Evolutionary conservation across 768 basidiomycete species (phyloP).

Genomic region (Leccinum rimulosum): DNA sequence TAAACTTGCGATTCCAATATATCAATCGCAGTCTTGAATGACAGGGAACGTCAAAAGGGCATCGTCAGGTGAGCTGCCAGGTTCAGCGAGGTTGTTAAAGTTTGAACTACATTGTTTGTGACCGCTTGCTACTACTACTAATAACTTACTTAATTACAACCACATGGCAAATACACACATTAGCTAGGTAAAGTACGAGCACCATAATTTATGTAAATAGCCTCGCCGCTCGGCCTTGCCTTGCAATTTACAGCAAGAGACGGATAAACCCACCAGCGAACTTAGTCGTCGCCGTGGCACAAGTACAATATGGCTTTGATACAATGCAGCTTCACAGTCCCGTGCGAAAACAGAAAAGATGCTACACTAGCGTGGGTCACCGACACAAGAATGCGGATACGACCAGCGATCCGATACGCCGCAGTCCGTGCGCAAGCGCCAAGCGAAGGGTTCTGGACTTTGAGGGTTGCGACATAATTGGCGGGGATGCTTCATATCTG

Average conservation of each 20-base stretch:
- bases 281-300: slow-evolving; percentile 7
- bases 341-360: slow-evolving; percentile 13
- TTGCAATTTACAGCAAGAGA: slow-evolving; percentile 13
- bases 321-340: slow-evolving; percentile 28
- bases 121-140: slow-evolving; percentile 26
- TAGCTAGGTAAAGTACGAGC: slow-evolving; percentile 10
- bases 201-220: slow-evolving; percentile 33
- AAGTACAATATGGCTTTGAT: slow-evolving; percentile 23
- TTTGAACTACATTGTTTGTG: slow-evolving; percentile 27
- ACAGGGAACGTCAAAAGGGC: slow-evolving; percentile 24
- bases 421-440: slow-evolving; percentile 25
- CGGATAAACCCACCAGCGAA: slow-evolving; percentile 1
- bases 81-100: slow-evolving; percentile 21
- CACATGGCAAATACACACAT: slow-evolving; percentile 19
- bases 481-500: slow-evolving; percentile 20
- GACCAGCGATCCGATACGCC: slow-evolving; percentile 29
- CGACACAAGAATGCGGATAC: slow-evolving; percentile 31
- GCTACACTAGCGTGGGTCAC: slow-evolving; percentile 18
- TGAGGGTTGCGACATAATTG: slow-evolving; percentile 20
- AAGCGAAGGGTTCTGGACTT: slow-evolving; percentile 25
- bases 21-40: slow-evolving; percentile 11
- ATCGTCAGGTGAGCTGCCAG: slow-evolving; percentile 22
- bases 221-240: slow-evolving; percentile 7
- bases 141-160: slow-evolving; percentile 13
- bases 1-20: slow-evolving; percentile 18